Base-by-base conservation (phyloP, 2,329 filamentous ascomycete genomes). In the Pseudocercospora pini-densiflorae region DNA sequence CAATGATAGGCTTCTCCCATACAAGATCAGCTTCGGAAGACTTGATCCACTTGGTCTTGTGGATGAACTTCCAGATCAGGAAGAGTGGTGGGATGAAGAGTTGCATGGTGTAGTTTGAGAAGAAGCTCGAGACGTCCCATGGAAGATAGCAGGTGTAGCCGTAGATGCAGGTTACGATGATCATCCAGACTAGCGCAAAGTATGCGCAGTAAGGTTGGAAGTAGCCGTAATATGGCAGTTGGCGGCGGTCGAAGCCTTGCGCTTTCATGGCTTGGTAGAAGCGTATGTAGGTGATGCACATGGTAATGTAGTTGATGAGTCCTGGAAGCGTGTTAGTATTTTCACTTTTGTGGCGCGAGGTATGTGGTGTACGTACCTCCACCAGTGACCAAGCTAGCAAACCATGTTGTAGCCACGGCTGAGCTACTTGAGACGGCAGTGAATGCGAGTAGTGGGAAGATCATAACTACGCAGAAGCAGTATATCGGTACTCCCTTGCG, bases 241-340 rank as follows among this genome's bases (percentile, higher is more conserved):
- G 77, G 12, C 74, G 79, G 66, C 88, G 86, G 75, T 86, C 82
- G 51, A 87, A 54, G 1, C 81, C 81, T 70, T 87, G 85, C 0
- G 79, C 83, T 71, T 83, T 80, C 71, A 79, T 79, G 3, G 87
- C 87, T 55, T 81, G 81, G 78, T 86, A 84, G 80, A 88, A 89
- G 73, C 79, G 83, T 65, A 88, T 80, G 76, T 87, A 89, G n/a
- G 86, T 89, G 24, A 84, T 75, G 54, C 79, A 80, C 79, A 88
- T 88, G 75, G 86, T 81, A 66, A 90, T 83, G 77, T 88, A 90
- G 78, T 89, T 86, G 76, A 90, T 89, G 71, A 88, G 45, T 81
- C 84, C 8, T 68, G 57, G 19, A 19, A 10, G 0, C 14, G 31
- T 51, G 59, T 67, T 21, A 64, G 61, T 21, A 54, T n/a, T 55